These are phyloP conservation scores for Phytophthora pistaciae DNA, from an alignment of 352 stramenopile species.

Conservation along the genomic window DNA sequence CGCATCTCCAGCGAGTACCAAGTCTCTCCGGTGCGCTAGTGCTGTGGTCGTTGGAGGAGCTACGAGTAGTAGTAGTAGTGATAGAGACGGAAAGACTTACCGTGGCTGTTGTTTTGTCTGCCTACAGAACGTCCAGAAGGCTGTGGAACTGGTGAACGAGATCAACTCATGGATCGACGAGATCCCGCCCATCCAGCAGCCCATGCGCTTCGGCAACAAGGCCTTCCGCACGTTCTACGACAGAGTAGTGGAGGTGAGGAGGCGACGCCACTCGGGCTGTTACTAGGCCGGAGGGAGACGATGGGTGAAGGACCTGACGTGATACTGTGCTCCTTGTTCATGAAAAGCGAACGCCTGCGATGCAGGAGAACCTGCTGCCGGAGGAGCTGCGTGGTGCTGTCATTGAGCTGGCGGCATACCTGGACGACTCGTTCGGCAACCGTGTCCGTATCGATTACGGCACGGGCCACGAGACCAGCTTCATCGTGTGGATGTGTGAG, in stretches of 20 bases:
- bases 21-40: slow-evolving; percentile 65
- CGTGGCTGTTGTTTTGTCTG: slow-evolving; percentile 1
- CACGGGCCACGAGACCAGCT: slow-evolving; percentile 98
- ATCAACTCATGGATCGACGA: slow-evolving; percentile 92
- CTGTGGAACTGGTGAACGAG: slow-evolving; percentile 64
- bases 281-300: background rate
- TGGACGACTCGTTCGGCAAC: slow-evolving; percentile 98
- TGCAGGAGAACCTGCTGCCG: slow-evolving; percentile 77
- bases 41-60: slow-evolving; percentile 1
- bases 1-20: slow-evolving; percentile 67
- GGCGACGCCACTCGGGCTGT: background rate
- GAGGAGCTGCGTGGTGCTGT: slow-evolving; percentile 69
- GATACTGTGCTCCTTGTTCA: slow-evolving; percentile 8
- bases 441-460: slow-evolving; percentile 98
- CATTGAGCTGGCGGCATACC: slow-evolving; percentile 95
- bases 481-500: slow-evolving; percentile 95
- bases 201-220: slow-evolving; percentile 96
- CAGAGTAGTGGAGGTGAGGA: slow-evolving; percentile 71
- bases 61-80: background rate
- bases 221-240: slow-evolving; percentile 93
- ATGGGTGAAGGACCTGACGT: background rate
- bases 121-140: slow-evolving; percentile 76
- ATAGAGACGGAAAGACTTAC: background rate
- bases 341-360: slow-evolving; percentile 48
- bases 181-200: slow-evolving; percentile 93